Conservation (phyloP, 768 basidiomycete genomes). For the Kwoniella sp. region DNA sequence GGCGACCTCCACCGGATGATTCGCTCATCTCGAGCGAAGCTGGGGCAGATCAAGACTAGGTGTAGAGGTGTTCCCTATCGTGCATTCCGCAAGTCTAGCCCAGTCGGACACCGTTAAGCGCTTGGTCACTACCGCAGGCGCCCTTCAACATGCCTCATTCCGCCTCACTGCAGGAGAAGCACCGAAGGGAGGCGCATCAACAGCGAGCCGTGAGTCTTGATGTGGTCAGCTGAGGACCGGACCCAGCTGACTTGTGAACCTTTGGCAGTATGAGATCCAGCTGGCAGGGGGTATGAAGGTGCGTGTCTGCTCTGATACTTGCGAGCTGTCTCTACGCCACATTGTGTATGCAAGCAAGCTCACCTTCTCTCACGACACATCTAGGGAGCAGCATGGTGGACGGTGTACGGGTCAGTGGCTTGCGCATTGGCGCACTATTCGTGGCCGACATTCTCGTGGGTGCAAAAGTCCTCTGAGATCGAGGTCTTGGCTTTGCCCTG, state of each 20-base stretch:
- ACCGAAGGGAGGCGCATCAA: slow-evolving; percentile 39
- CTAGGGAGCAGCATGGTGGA: slow-evolving; percentile 44
- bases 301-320: no score
- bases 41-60: no score
- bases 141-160: slow-evolving; percentile 14
- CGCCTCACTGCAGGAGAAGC: slow-evolving; percentile 12
- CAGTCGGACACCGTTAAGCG: no score
- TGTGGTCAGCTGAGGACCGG: neutral
- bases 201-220: slow-evolving; percentile 34
- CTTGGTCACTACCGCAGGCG: no score
- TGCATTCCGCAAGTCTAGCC: no score
- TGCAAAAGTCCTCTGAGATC: neutral
- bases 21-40: no score
- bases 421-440: slow-evolving; percentile 39
- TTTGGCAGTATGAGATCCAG: slow-evolving; percentile 26
- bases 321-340: neutral
- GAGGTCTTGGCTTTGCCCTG: neutral
- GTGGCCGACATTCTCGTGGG: slow-evolving; percentile 46
- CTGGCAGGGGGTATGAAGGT: slow-evolving; percentile 40
- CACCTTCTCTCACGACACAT: neutral
- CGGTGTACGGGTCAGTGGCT: slow-evolving; percentile 38
- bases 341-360: neutral
- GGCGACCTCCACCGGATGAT: no score
- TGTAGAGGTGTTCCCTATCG: no score
- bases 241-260: neutral